Conservation (phyloP, 495 filamentous ascomycete genomes). For the Wilcoxina mikolae region DNA sequence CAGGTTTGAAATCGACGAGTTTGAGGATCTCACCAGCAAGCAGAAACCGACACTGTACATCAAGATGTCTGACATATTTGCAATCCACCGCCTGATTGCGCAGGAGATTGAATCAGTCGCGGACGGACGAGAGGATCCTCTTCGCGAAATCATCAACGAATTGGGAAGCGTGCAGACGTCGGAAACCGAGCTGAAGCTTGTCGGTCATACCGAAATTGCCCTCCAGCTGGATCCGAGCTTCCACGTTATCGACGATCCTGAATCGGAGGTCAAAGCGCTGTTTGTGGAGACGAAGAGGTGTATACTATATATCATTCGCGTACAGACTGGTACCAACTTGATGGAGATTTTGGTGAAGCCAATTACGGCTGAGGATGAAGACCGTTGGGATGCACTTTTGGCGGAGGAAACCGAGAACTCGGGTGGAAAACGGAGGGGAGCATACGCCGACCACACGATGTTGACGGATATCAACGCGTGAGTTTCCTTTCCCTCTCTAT, state of each 20-base stretch:
- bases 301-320: conserved; percentile 91
- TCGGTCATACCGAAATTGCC: conserved; percentile 78
- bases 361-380: conserved; percentile 72
- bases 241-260: conserved; percentile 82
- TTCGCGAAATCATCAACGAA: conserved; percentile 82
- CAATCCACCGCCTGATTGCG: conserved; percentile 78
- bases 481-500: conserved; percentile 1
- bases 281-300: conserved; percentile 98
- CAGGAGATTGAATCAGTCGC: conserved; percentile 62
- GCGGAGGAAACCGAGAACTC: conserved; percentile 60
- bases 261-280: conserved; percentile 75
- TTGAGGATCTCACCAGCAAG: conserved; percentile 90
- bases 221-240: conserved; percentile 84
- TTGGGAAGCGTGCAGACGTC: conserved; percentile 91
- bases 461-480: conserved; percentile 62
- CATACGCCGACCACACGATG: conserved; percentile 78
- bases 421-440: conserved; percentile 54
- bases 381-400: conserved; percentile 69
- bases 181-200: conserved; percentile 76
- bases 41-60: conserved; percentile 95
- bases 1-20: conserved; percentile 95
- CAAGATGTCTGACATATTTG: conserved; percentile 95
- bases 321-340: conserved; percentile 81
- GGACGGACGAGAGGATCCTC: conserved; percentile 65
- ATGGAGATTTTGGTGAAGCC: conserved; percentile 91